phyloP scores from a whole-genome alignment of 2,329 filamentous ascomycete species.

The Colletotrichum sp. region DNA sequence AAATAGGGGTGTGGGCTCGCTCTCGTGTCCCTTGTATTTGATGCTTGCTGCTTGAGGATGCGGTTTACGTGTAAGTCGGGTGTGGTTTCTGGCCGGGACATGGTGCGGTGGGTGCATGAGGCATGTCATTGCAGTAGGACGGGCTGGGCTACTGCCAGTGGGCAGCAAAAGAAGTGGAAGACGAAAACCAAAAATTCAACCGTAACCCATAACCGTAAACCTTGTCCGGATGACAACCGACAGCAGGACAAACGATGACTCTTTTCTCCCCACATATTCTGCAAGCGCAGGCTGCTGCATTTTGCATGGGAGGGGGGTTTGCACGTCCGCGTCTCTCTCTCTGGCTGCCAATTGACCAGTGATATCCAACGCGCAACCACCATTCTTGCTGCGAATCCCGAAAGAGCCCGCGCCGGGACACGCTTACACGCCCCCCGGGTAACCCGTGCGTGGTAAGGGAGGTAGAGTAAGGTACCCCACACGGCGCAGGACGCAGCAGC shows the following conservation, averaged over 20 bases:
- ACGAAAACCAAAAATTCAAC: neutral
- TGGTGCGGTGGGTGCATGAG: neutral
- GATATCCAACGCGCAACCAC: slow-evolving; percentile 5
- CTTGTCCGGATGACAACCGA: neutral
- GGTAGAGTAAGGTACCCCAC: neutral
- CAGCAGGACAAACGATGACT: slow-evolving; percentile 1
- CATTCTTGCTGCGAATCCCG: neutral
- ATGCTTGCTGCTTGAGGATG: neutral
- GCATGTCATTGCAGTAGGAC: neutral
- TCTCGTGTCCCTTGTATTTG: neutral
- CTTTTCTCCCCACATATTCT: neutral
- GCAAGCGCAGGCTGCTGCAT: neutral
- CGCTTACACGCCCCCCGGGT: neutral
- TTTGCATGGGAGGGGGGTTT: neutral
- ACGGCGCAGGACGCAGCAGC: neutral
- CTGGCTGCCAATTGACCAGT: slow-evolving; percentile 13
- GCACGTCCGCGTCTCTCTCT: neutral
- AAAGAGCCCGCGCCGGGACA: neutral
- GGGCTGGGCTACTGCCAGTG: neutral
- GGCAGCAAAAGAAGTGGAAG: neutral
- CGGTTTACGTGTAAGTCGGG: neutral
- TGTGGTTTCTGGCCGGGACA: neutral
- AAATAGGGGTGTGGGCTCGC: neutral
- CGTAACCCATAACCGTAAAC: neutral
- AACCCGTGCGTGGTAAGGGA: neutral